Evolutionary conservation across 1,139 yeast species (phyloP).

Genomic region (Magnusiomyces suaveolens): DNA sequence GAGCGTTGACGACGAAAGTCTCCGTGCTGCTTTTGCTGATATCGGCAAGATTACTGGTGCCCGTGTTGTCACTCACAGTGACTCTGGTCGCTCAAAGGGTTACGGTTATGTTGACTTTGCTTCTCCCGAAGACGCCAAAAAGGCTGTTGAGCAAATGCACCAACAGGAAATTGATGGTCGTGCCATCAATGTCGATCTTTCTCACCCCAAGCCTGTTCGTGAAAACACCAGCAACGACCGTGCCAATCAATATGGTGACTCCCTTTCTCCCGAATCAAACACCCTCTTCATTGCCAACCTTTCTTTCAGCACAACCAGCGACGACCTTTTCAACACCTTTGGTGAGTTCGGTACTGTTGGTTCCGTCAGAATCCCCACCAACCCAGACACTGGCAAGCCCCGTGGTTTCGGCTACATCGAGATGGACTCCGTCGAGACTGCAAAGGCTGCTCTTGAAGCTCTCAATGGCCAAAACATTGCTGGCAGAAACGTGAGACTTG

Average conservation of each 20-base stretch:
- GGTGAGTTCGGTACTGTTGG: conserved; percentile 70
- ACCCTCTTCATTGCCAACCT: conserved; percentile 93
- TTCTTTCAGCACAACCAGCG: conserved; percentile 81
- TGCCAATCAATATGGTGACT: conserved; percentile 12
- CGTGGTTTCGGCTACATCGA: conserved; percentile 98
- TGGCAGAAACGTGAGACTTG: conserved; percentile 92
- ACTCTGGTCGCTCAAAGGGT: conserved; percentile 90
- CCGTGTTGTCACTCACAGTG: conserved; percentile 89
- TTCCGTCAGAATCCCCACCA: conserved; percentile 91
- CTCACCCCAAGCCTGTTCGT: conserved; percentile 64
- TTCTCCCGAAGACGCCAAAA: conserved; percentile 64
- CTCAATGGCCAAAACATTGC: conserved; percentile 81
- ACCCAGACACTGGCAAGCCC: conserved; percentile 97
- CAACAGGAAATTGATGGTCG: conserved; percentile 96
- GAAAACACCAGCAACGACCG: conserved; percentile 6
- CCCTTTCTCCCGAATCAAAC: conserved; percentile 45
- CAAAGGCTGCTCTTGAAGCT: conserved; percentile 78
- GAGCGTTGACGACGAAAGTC: conserved; percentile 94
- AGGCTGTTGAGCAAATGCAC: conserved; percentile 78
- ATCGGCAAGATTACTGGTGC: conserved; percentile 73
- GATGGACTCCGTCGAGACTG: conserved; percentile 76
- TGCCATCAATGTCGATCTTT: conserved; percentile 86
- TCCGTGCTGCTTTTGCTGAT: conserved; percentile 73
- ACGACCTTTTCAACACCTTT: conserved; percentile 60
- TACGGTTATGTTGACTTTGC: conserved; percentile 97